A percentile compares a stretch with the other conserved stretches of the same genome.
Conservation (phyloP, 129 eudicot species). For the Escallonia rubra region DNA sequence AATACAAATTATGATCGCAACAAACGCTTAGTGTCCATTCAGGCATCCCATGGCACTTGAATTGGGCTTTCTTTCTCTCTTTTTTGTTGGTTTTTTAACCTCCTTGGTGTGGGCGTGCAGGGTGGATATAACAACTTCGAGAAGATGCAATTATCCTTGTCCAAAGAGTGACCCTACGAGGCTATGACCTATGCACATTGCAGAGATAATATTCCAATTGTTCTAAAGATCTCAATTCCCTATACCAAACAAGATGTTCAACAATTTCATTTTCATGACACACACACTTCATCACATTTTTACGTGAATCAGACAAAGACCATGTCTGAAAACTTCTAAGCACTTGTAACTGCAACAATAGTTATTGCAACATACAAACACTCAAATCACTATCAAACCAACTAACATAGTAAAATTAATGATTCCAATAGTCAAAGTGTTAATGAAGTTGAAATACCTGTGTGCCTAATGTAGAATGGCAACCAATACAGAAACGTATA, state of each 20-base stretch:
- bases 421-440: not conserved
- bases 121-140: not conserved
- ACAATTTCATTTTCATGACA: too few relatives aligned
- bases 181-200: too few relatives aligned
- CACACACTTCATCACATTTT: too few relatives aligned
- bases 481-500: constrained; percentile 97
- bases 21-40: not conserved
- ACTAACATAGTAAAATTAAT: too few relatives aligned
- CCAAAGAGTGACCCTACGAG: too few relatives aligned
- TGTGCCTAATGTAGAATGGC: constrained; percentile 89
- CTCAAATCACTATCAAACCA: too few relatives aligned
- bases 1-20: not conserved
- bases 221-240: not conserved
- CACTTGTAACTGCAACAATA: too few relatives aligned
- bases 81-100: not conserved
- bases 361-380: too few relatives aligned
- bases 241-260: not conserved
- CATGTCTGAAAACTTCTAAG: too few relatives aligned
- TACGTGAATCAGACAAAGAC: too few relatives aligned
- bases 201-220: not conserved
- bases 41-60: not conserved
- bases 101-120: not conserved
- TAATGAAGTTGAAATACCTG: constrained; percentile 45
- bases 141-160: not conserved
- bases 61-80: not conserved